phyloP scores from a whole-genome alignment of 2,329 filamentous ascomycete species.

The Tolypocladium ophioglossoides region DNA sequence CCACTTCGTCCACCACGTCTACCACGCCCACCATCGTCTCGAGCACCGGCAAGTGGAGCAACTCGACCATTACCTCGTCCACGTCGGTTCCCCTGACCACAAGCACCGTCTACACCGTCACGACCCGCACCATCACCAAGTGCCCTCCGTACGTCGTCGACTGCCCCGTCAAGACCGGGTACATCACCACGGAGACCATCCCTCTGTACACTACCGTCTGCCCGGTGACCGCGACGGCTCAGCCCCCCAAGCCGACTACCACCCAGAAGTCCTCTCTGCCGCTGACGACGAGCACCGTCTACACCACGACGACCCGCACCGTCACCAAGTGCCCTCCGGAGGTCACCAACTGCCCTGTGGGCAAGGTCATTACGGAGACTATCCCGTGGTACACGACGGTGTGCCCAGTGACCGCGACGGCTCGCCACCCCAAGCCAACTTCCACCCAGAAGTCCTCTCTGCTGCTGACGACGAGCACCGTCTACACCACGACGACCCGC shows the following conservation, averaged over 20 bases:
- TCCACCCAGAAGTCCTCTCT: constrained; percentile 1
- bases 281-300: constrained; percentile 30
- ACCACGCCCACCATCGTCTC: neutral
- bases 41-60: constrained; percentile 3
- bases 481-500: constrained; percentile 42
- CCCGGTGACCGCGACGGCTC: constrained; percentile 17
- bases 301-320: constrained; percentile 41
- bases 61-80: constrained; percentile 5
- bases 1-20: neutral
- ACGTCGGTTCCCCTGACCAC: constrained; percentile 12
- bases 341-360: constrained; percentile 37
- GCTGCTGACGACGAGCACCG: constrained; percentile 21
- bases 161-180: constrained; percentile 21
- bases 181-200: constrained; percentile 28
- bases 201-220: constrained; percentile 35
- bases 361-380: constrained; percentile 21
- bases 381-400: constrained; percentile 22
- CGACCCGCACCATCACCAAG: constrained; percentile 43
- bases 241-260: constrained; percentile 5
- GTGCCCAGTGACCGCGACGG: constrained; percentile 22
- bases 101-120: constrained; percentile 29
- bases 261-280: constrained; percentile 2
- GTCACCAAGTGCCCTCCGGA: constrained; percentile 42
- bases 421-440: constrained; percentile 5
- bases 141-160: constrained; percentile 34